These are phyloP conservation scores for Debaryomyces psychrophilus DNA, from an alignment of 1,139 yeast species.

Conservation along the genomic window DNA sequence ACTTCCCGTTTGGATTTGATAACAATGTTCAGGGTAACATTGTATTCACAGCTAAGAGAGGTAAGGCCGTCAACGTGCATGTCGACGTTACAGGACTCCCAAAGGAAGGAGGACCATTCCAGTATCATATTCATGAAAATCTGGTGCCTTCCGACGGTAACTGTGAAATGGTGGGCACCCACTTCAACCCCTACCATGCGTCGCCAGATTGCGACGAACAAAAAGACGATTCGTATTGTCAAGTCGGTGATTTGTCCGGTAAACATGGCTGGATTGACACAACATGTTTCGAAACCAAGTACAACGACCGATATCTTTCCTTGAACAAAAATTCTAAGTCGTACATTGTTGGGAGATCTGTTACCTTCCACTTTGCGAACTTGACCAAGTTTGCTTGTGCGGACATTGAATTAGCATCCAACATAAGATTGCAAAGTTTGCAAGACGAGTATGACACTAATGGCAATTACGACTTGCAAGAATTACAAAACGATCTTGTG, in stretches of 20 bases:
- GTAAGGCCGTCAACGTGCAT: constrained; percentile 57
- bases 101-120: constrained; percentile 57
- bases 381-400: constrained; percentile 61
- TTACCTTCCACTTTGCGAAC: constrained; percentile 55
- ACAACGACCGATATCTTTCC: constrained; percentile 57
- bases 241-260: constrained; percentile 65
- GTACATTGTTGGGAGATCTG: constrained; percentile 54
- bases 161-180: constrained; percentile 54
- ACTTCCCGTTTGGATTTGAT: constrained; percentile 52
- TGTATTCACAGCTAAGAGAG: constrained; percentile 49
- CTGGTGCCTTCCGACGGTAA: constrained; percentile 46
- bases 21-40: constrained; percentile 50
- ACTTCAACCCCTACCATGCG: constrained; percentile 58
- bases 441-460: constrained; percentile 26
- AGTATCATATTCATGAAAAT: constrained; percentile 58
- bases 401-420: constrained; percentile 44
- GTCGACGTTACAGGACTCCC: constrained; percentile 64
- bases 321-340: constrained; percentile 50
- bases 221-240: constrained; percentile 55
- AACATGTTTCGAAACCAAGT: constrained; percentile 56
- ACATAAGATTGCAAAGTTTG: constrained; percentile 28
- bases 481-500: constrained; percentile 24
- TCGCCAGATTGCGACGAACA: constrained; percentile 46
- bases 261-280: constrained; percentile 62
- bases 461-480: constrained; percentile 24